Evolutionary conservation across 306 rosid species (phyloP), one percentile per base, ranked within the genome.

Genomic region (Corylus heterophylla): DNA sequence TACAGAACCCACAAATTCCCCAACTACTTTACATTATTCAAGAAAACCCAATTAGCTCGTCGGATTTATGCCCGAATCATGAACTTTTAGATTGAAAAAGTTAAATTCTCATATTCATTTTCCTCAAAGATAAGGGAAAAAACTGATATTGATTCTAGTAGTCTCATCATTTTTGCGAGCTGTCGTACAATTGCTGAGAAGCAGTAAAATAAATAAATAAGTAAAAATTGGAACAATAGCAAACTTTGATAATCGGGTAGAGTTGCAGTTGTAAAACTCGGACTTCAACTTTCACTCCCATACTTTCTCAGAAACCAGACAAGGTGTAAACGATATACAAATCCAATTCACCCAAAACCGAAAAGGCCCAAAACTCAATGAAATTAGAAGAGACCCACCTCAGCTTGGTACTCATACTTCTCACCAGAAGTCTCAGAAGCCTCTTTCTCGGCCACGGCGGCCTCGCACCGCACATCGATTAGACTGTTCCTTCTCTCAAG

Each of bases 371-470:
- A 3, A 39, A 58, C 20, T 3, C 39, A 42, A 7, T 29, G 9
- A 39, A 55, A 74, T 8, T 42, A 58, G 78, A 44, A 80, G 81
- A 84, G 16, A 82, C 90, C 73, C 84, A 96, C 99, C 97, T 96
- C 99, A 4, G 99, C 99, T 82, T 96, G 99, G 87, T 96, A 96
- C 87, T 96, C 94, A 44, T 85, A 93, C 86, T 90, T 90, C 78
- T 96, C 99, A 17, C 93, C 98, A 56, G 91, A 78, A 25, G 86
- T 12, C 68, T 92, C 94, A 10, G 92, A 78, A n/a, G 90, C 89
- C 69, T 91, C 99, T 62, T 86, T 90, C 71, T 96, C 98, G 0
- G 96, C 98, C 14, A 96, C 97, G 14, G 90, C 92, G 3, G 96
- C 96, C 50, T 89, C 99, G 47, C 99, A 93, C 25, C 93, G 89